These are phyloP conservation scores for Inga laurina DNA, from an alignment of 306 rosid genomes.

Conservation along the genomic window DNA sequence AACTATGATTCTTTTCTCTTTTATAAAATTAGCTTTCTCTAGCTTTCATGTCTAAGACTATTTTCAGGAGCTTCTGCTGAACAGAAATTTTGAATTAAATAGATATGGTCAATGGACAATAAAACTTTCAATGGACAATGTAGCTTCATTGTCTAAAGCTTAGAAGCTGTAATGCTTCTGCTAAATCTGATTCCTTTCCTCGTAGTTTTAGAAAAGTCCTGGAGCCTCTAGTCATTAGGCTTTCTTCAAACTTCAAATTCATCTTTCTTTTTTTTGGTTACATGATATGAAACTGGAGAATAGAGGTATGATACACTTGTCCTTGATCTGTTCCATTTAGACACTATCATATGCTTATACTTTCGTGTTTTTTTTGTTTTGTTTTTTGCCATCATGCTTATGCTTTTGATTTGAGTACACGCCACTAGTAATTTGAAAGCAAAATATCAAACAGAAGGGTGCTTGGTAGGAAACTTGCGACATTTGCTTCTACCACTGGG, in stretches of 20 bases:
- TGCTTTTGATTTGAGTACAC: not conserved
- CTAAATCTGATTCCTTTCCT: not conserved
- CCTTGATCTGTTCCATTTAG: not conserved
- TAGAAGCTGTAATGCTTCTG: not conserved
- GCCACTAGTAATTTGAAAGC: not conserved
- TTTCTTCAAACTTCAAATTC: not conserved
- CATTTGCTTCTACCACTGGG: not conserved
- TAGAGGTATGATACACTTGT: not conserved
- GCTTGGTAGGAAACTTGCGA: not conserved
- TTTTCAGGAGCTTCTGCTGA: not conserved
- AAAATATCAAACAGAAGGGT: not conserved
- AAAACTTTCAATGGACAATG: not conserved
- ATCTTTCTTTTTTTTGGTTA: not conserved
- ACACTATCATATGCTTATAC: not conserved
- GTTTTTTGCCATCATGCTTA: too few species aligned
- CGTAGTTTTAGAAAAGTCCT: not conserved
- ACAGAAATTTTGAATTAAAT: not conserved
- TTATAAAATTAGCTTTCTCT: not conserved
- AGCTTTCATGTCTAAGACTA: not conserved
- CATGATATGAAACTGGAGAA: not conserved
- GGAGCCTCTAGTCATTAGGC: not conserved
- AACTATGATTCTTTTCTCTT: not conserved
- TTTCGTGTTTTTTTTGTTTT: not conserved
- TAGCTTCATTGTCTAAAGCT: not conserved
- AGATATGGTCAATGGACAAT: not conserved